phyloP scores from a whole-genome alignment of 148 eudicot species.

The Hydrangea macrophylla region DNA sequence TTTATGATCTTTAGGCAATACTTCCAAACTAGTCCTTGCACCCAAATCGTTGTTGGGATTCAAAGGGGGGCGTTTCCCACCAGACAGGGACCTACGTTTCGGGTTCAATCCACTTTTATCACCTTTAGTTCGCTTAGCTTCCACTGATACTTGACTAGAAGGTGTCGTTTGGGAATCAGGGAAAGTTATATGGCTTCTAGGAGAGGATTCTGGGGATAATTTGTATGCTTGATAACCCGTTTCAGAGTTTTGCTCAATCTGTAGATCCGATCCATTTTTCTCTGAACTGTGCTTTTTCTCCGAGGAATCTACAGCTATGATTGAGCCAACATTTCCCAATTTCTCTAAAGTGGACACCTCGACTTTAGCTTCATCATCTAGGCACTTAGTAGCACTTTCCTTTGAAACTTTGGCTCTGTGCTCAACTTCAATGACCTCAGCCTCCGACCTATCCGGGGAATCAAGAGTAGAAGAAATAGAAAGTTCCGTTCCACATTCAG shows the following conservation, averaged over 20 bases:
- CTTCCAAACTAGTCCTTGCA: conserved; percentile 55
- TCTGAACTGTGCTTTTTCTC: conserved; percentile 29
- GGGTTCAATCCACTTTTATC: conserved; percentile 44
- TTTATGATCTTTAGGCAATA: conserved; percentile 56
- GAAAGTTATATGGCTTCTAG: conserved; percentile 48
- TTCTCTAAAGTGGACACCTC: conserved; percentile 33
- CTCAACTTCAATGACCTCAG: conserved; percentile 36
- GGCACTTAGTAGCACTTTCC: conserved; percentile 20
- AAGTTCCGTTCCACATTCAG: conserved; percentile 90
- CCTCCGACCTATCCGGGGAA: conserved; percentile 69
- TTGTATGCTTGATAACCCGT: conserved; percentile 26
- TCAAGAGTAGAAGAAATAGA: conserved; percentile 88
- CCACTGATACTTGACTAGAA: conserved; percentile 65
- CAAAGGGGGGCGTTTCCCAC: conserved; percentile 46
- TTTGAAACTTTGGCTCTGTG: conserved; percentile 28
- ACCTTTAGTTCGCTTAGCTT: conserved; percentile 46
- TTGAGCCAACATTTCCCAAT: conserved; percentile 14
- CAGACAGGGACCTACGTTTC: conserved; percentile 50
- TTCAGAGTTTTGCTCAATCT: conserved; percentile 24
- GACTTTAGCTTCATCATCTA: conserved; percentile 30
- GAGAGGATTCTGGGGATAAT: conserved; percentile 61
- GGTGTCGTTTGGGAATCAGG: conserved; percentile 80
- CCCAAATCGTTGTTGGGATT: conserved; percentile 45
- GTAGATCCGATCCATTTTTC: conserved; percentile 20
- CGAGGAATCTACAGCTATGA: conserved; percentile 24